Evolutionary conservation across 2,329 filamentous ascomycete species (phyloP).

Genomic region (Xylariales sp.): DNA sequence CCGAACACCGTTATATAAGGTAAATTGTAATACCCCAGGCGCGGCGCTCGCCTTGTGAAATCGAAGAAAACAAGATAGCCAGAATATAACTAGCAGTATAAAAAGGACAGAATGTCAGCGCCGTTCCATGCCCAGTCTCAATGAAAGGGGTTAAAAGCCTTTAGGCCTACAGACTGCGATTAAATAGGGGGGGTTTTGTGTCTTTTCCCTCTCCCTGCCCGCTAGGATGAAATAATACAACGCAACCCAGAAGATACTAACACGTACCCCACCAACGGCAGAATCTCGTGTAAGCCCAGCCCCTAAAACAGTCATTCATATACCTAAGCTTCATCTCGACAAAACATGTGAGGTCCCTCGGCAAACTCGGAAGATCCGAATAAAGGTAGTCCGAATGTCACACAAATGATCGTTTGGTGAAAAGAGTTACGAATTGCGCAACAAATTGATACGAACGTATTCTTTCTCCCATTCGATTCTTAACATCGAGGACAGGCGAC

Average conservation of each 20-base stretch:
- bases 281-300: not conserved
- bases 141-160: no score
- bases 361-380: not conserved
- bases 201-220: not conserved
- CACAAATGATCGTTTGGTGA: not conserved
- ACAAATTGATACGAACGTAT: not conserved
- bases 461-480: not conserved
- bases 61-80: no score
- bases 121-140: no score
- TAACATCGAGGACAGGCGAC: not conserved
- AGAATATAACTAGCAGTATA: no score
- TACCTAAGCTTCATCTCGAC: not conserved
- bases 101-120: no score
- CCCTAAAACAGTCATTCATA: not conserved
- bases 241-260: not conserved
- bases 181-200: not conserved
- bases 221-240: not conserved
- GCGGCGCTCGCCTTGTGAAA: no score
- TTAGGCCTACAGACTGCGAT: not conserved
- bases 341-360: not conserved
- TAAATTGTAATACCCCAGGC: no score
- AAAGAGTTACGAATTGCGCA: not conserved
- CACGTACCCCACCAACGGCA: not conserved
- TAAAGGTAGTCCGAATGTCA: not conserved
- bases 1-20: no score